Base-by-base conservation (phyloP, 2,329 filamentous ascomycete genomes). In the Colletotrichum shisoi region DNA sequence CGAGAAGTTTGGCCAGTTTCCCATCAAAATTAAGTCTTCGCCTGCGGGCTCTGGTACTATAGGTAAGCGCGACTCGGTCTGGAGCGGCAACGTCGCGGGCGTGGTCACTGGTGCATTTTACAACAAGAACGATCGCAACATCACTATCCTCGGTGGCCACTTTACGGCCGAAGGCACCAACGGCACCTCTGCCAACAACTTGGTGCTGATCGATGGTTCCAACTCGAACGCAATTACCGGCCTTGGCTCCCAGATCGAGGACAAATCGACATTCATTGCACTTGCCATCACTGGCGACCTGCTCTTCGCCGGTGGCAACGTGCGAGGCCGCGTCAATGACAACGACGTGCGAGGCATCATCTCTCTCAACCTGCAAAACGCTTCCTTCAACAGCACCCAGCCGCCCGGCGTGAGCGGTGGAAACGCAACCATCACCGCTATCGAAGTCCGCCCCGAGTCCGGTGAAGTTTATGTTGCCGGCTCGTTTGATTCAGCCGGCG, bases 121-220 rank as follows among this genome's bases (percentile, higher is more conserved):
- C 76, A 86, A 85, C 45, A 82, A 84, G 17, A 86, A 87, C 69
- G 82, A 81, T 66, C 85, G 87, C 70, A 97, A 97, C 77, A 84
- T 96, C 63, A 98, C 95, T 0, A 86, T 98, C 45, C 83, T 98
- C 34, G 95, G 89, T 56, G 95, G 95, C 1, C 92, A 93, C 73
- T 99, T 99, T 76, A 86, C 86, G 8, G 89, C 92, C 1, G 87
- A 83, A 37, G 86, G 86, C 15, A 85, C 84, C 8, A 86, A 94
- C 71, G 91, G 89, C 24, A 88, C 89, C 3, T 83, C 84, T 5
- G 84, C 97, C 68, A 84, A 93, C 71, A 98, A 97, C 73, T 81
- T 99, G 17, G 83, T 91, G 44, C 86, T 99, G 70, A 87, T 98
- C 69, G 91, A 97, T 76, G 89, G 90, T 49, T 86, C 87, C n/a